These are phyloP conservation scores for Apophysomyces trapeziformis DNA, from an alignment of 371 early-diverging fungal species.

Conservation along the genomic window DNA sequence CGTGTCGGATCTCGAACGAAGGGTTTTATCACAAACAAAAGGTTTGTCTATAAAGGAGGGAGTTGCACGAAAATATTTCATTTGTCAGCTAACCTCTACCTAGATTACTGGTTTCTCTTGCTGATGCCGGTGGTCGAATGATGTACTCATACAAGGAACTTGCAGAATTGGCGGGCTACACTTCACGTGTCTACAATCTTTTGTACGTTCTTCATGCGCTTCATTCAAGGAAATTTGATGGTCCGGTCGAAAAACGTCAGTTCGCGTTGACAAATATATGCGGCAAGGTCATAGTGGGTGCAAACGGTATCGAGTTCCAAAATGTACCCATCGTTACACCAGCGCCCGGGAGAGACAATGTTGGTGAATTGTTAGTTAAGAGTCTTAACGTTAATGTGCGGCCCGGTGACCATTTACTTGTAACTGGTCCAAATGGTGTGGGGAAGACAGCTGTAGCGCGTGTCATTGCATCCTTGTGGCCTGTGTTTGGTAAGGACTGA, in stretches of 20 bases:
- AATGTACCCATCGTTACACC: conserved; percentile 74
- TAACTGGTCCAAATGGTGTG: conserved; percentile 85
- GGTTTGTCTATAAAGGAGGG: conserved; percentile 43
- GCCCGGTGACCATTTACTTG: conserved; percentile 69
- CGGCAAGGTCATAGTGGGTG: conserved; percentile 49
- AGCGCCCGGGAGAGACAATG: conserved; percentile 60
- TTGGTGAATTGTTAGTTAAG: conserved; percentile 71
- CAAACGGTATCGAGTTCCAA: conserved; percentile 57
- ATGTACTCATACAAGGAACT: conserved; percentile 90
- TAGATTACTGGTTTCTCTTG: conserved; percentile 77
- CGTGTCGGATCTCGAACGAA: conserved; percentile 74
- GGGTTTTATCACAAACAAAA: conserved; percentile 89
- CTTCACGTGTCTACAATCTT: conserved; percentile 81
- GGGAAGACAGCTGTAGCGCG: conserved; percentile 85
- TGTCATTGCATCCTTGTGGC: conserved; percentile 88
- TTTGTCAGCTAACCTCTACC: neutral
- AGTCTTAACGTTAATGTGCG: conserved; percentile 62
- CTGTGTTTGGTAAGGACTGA: conserved; percentile 61
- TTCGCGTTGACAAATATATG: conserved; percentile 58
- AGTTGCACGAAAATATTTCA: neutral
- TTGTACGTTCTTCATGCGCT: conserved; percentile 71
- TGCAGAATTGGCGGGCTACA: conserved; percentile 86
- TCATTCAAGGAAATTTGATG: conserved; percentile 52
- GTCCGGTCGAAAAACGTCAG: conserved; percentile 24
- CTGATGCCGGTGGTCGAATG: conserved; percentile 92